Evolutionary conservation across 345 rosid species (phyloP), one percentile per base, ranked within the genome.

Genomic region (Eutrema japonicum): DNA sequence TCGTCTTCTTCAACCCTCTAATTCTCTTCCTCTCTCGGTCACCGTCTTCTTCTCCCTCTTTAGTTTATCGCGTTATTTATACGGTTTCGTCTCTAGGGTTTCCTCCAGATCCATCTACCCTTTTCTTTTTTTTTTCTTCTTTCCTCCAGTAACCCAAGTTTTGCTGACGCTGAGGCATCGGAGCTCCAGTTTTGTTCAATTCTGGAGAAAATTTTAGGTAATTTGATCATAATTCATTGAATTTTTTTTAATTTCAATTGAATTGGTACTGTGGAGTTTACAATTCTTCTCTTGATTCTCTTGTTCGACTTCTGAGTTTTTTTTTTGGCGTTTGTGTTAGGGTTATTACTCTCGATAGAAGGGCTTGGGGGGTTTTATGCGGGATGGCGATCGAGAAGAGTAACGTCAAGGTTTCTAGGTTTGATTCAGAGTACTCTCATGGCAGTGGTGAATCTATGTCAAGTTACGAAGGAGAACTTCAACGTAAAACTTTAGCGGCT

Each of bases 321-420:
- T 73, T n/a, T 16, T 14, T 35, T 58, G 22, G 14, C 41, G 46
- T 65, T 45, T 63, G 73, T 67, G 74, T 79, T 80, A 86, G 85
- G 84, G 78, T 77, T 82, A 13, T 51, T 33, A 46, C 50, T 65
- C 72, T 78, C 52, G 58, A 47, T 56, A 33, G 18, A 26, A 30
- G 58, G 54, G 63, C 53, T 1, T 67, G 36, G 26, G 76, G 68
- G 55, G 58, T 11, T 48, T 16, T 38, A 46, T 35, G 80, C 2
- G 78, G 36, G 59, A 94, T 96, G 99, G 97, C 99, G 69, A 92
- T 92, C 79, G 98, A 96, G 90, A 96, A 96, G 92, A 90, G 88
- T 72, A 83, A 74, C 80, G 89, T 86, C 72, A 92, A 84, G 83
- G 85, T 81, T 46, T 84, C 94, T 35, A 83, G 90, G 84, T 87